Evolutionary conservation across 495 filamentous ascomycete genomes (phyloP).

Genomic region (Penicillium manginii): DNA sequence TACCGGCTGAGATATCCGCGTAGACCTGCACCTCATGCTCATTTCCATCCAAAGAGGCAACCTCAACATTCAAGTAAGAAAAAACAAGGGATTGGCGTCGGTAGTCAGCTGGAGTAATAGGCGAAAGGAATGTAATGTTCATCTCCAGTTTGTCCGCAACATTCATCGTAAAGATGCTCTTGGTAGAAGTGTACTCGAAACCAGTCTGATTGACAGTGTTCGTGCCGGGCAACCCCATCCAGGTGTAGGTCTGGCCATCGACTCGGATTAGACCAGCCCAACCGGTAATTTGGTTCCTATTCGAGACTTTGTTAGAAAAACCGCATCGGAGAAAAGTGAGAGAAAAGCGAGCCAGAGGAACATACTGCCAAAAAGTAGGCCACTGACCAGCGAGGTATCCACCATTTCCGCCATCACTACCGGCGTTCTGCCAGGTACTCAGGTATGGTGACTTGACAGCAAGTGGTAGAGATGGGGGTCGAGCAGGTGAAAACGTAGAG

Average conservation of each 20-base stretch:
- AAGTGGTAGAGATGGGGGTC: slow-evolving; percentile 59
- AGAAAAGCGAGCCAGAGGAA: slow-evolving; percentile 5
- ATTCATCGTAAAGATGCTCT: slow-evolving; percentile 59
- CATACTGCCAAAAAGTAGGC: slow-evolving; percentile 60
- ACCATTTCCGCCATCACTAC: slow-evolving; percentile 57
- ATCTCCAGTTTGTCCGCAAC: slow-evolving; percentile 51
- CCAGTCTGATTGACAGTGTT: slow-evolving; percentile 53
- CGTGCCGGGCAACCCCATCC: slow-evolving; percentile 55
- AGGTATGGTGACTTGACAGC: slow-evolving; percentile 63
- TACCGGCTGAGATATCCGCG: slow-evolving; percentile 63
- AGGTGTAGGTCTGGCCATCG: slow-evolving; percentile 56
- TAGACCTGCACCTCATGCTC: slow-evolving; percentile 62
- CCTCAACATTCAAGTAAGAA: slow-evolving; percentile 59
- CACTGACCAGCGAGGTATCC: slow-evolving; percentile 62
- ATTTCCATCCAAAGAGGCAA: slow-evolving; percentile 55
- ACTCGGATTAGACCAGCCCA: slow-evolving; percentile 63
- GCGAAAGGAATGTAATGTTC: slow-evolving; percentile 62
- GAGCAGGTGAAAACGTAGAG: slow-evolving; percentile 57
- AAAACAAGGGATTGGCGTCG: slow-evolving; percentile 58
- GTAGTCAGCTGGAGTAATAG: slow-evolving; percentile 59
- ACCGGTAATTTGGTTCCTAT: slow-evolving; percentile 52
- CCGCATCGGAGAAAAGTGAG: neutral
- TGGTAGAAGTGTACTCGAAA: slow-evolving; percentile 61
- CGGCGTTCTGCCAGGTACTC: slow-evolving; percentile 58
- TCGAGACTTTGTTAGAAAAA: slow-evolving; percentile 4